Conservation (phyloP, 164 flowering plant species). For the Annona squamosa region DNA sequence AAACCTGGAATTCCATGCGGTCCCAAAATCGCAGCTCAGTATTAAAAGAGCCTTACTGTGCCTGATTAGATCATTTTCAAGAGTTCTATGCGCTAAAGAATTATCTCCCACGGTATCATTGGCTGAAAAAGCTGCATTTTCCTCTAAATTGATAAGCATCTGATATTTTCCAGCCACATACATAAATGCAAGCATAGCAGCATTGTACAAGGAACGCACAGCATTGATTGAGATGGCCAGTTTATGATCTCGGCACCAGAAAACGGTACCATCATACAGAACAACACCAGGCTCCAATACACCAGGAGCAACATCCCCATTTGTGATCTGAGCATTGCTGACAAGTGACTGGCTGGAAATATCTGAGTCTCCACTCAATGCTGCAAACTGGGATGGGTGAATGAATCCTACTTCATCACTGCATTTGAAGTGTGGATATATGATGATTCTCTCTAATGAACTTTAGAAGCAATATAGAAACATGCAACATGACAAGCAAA, state of each 20-base stretch:
- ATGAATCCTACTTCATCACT: constrained; percentile 90
- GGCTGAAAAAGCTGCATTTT: constrained; percentile 9
- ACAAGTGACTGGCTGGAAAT: constrained; percentile 6
- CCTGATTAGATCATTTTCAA: constrained; percentile 58
- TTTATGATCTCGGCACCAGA: constrained; percentile 76
- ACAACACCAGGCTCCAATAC: constrained; percentile 4
- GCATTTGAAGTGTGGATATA: constrained; percentile 7
- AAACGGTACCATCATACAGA: constrained; percentile 19
- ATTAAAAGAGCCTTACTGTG: constrained; percentile 79
- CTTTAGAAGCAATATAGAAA: neutral
- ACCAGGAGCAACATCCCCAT: constrained; percentile 3
- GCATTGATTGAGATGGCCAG: constrained; percentile 63
- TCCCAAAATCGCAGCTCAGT: constrained; percentile 70
- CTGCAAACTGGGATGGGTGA: constrained; percentile 71
- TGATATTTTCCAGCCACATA: constrained; percentile 28
- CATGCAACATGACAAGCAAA: neutral
- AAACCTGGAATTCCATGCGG: constrained; percentile 96
- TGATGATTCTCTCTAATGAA: neutral
- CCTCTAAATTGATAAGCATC: constrained; percentile 3
- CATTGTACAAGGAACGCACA: constrained; percentile 46
- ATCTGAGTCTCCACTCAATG: constrained; percentile 33
- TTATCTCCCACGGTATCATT: constrained; percentile 10
- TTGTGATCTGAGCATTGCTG: neutral
- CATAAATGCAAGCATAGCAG: constrained; percentile 57
- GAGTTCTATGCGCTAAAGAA: constrained; percentile 11